Base-by-base conservation (phyloP, 495 filamentous ascomycete species). In the Cercophora samala region DNA sequence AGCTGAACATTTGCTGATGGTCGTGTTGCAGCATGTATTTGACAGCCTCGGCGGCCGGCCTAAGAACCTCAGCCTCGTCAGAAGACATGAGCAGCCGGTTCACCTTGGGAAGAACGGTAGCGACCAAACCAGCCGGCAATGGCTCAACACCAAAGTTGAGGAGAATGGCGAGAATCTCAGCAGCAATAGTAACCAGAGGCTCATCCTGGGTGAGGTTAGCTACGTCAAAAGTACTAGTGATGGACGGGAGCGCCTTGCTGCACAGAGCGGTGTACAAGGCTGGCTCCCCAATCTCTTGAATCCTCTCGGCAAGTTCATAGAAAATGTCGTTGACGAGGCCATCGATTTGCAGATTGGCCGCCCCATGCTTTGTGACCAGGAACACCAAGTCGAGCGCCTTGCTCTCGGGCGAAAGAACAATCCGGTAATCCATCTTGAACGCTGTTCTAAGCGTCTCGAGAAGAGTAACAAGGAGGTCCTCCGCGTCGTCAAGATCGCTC, bases 11-110 rank as follows among this genome's bases (percentile, higher is more conserved):
- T 71, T 98, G 96, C 55, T 90, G 82, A 69, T 93, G 87, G 76
- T 97, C 95, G 73, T 97, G 92, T 61, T 86, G 82, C 58, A 98
- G 83, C 75, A 97, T 93, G 70, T 92, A 89, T 72, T 93, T 92
- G 65, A 97, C 87, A 0, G 93, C 87, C 72, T 92, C 85, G 0
- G 92, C 93, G n/a, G 89, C 91, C 1, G 93, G 90, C 62, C 93
- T 88, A 65, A 98, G 86, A 37, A 99, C 81, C 60, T 97, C 94
- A 24, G 87, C 88, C 61, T 97, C 94, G n/a, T 83, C 82, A 1
- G 89, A 91, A 54, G 83, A 85, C 72, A 97, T 88, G 22, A 99
- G 81, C 13, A 98, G 81, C 23, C 90, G 85, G 71, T 87, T 92
- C 24, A 98, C 80, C 76, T 96, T 96, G 54, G 96, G 95, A 77